Evolutionary conservation across 2,329 filamentous ascomycete genomes (phyloP), one percentile per base, ranked within the genome.

Genomic region (Plectosphaerella sp.): DNA sequence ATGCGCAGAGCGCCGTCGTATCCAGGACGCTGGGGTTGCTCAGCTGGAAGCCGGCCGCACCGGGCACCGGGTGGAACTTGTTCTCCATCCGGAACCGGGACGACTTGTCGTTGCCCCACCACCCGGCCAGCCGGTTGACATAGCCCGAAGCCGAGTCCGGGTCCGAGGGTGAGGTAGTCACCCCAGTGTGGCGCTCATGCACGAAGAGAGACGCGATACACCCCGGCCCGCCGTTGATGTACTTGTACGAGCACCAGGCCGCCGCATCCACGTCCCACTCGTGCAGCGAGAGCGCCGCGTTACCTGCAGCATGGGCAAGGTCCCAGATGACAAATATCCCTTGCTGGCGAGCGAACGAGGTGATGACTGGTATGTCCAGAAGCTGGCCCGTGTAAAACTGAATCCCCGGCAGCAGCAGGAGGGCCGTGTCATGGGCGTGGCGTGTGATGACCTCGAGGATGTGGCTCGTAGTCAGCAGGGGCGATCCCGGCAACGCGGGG

Each of bases 221-320:
- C 4, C 91, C 91, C 0, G 91, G 90, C 0, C 91, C 91, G 24
- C 86, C 84, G 65, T 96, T 96, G 66, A 96, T 80, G 72, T 96
- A 96, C 72, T 96, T 96, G 78, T 96, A 96, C 16, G 87, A 92
- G 70, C 91, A 96, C 91, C 91, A 96, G 50, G 82, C 89, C 15
- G 92, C 91, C 62, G 96, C 96, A 67, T 96, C 91, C 35, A 95
- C 90, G 59, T 88, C 80, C 91, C 91, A 96, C 61, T 93, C 89
- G 68, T 96, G 91, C 18, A 96, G 77, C 53, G 77, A 71, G 16
- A 96, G 70, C 41, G 88, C 84, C 2, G 95, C 88, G 63, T 96
- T 96, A 33, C 91, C 91, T 20, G 82, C 88, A 0, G 90, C 89
- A 67, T 96, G 91, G 0, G 91, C 91, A 24, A 94, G 83, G 65